Evolutionary conservation across 495 filamentous ascomycete species (phyloP), one percentile per base, ranked within the genome.

Genomic region (Clavariopsis aquatica): DNA sequence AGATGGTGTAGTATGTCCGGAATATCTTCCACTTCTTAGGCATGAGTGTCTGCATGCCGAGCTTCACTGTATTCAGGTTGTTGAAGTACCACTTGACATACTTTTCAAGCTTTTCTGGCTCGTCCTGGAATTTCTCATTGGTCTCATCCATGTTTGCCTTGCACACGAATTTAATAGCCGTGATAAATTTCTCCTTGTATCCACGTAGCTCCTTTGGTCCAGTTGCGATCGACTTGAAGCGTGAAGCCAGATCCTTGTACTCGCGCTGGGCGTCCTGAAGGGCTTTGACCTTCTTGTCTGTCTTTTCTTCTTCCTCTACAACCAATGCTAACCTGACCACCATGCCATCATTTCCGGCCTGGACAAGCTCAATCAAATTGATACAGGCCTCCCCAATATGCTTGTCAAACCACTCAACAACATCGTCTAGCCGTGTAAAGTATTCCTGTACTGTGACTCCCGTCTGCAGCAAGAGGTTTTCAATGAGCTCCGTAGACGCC

Each of bases 11-110:
- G 75, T 95, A 97, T 19, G 90, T 95, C 72, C 87, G 84, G 78
- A 93, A 92, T 52, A 98, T 96, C 77, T 89, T 93, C 94, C 94
- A 99, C 71, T 95, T 96, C 77, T 94, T 96, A 26, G 94, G 94
- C 82, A 96, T 91, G 54, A 99, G 78, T 36, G 81, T 81, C 51
- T 88, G 83, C 87, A 99, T 95, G 68, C 94, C 93, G 52, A 92
- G 80, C 78, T 91, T 88, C 60, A 96, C 93, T 0, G 90, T 89
- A 73, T 90, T 93, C 0, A 99, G 84, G 71, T 99, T 93, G 75
- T 96, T 96, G 82, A 98, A 99, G 76, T 86, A 98, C 94, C 95
- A 99, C 61, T 85, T 85, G 75, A 96, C 80, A 66, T 81, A 84
- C 78, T 96, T 94, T 49, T 93, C 89, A 45, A 99, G 78, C 67